Evolutionary conservation across 768 basidiomycete genomes (phyloP).

Genomic region (Agrocybe praecox): DNA sequence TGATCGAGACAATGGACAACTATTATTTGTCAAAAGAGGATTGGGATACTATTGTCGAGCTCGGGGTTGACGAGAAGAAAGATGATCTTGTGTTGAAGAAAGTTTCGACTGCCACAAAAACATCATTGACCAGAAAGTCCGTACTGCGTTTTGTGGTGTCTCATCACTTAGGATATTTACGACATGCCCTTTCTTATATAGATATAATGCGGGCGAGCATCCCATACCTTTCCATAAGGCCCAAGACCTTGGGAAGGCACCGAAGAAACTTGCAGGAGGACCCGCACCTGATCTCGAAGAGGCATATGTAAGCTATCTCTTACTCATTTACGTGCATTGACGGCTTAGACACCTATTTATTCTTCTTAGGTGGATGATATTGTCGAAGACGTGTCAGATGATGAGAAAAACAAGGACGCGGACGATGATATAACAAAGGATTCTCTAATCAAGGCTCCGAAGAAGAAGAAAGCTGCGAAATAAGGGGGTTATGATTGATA

Average conservation of each 20-base stretch:
- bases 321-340: neutral
- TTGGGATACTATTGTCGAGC: constrained; percentile 94
- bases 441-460: constrained; percentile 61
- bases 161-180: neutral
- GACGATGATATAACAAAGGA: constrained; percentile 52
- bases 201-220: constrained; percentile 89
- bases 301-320: constrained; percentile 60
- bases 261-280: constrained; percentile 78
- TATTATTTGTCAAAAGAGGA: constrained; percentile 94
- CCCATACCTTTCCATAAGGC: constrained; percentile 96
- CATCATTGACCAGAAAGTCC: constrained; percentile 83
- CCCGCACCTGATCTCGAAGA: constrained; percentile 92
- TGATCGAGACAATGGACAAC: constrained; percentile 90
- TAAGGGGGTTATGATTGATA: too few species aligned
- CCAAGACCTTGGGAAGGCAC: constrained; percentile 71
- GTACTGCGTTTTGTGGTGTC: constrained; percentile 22
- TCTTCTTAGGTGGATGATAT: constrained; percentile 30
- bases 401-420: constrained; percentile 32
- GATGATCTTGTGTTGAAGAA: constrained; percentile 82
- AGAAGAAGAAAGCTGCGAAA: constrained; percentile 38
- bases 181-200: constrained; percentile 27
- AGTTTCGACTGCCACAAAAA: constrained; percentile 80
- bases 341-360: constrained; percentile 5
- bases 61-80: constrained; percentile 82
- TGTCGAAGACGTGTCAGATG: constrained; percentile 40